Conservation (phyloP, 352 stramenopile species). For the Phytophthora sansomeana region DNA sequence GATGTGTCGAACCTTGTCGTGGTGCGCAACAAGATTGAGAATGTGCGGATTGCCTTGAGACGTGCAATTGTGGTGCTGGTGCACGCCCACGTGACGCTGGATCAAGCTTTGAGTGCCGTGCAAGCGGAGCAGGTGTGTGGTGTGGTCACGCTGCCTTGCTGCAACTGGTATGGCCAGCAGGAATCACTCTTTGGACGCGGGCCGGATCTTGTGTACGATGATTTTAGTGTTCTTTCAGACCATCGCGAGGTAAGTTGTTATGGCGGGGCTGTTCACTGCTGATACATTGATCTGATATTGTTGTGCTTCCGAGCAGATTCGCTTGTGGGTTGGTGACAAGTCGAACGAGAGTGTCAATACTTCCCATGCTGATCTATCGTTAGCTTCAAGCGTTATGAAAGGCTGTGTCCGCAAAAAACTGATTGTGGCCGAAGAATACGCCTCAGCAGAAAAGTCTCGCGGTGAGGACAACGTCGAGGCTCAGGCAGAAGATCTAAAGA, state of each 20-base stretch:
- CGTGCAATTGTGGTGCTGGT: constrained; percentile 76
- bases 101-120: constrained; percentile 71
- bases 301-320: constrained; percentile 43
- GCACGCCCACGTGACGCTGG: constrained; percentile 82
- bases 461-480: not conserved
- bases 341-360: constrained; percentile 8
- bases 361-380: constrained; percentile 27
- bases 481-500: constrained; percentile 1
- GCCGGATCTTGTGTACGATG: constrained; percentile 81
- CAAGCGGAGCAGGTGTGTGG: constrained; percentile 69
- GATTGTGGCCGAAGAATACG: not conserved
- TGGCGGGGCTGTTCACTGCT: not conserved
- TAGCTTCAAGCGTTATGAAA: constrained; percentile 52
- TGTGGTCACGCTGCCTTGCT: constrained; percentile 81
- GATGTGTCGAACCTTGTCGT: constrained; percentile 73
- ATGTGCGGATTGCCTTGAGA: constrained; percentile 70
- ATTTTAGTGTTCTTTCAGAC: constrained; percentile 83
- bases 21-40: constrained; percentile 87
- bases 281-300: constrained; percentile 1
- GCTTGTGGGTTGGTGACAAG: constrained; percentile 44
- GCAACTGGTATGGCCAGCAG: constrained; percentile 85
- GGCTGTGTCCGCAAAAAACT: constrained; percentile 55
- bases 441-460: not conserved
- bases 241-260: constrained; percentile 65
- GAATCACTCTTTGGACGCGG: constrained; percentile 59